Evolutionary conservation across 768 basidiomycete genomes (phyloP), one percentile per base, ranked within the genome.

Genomic region (Suillus hirtellus): DNA sequence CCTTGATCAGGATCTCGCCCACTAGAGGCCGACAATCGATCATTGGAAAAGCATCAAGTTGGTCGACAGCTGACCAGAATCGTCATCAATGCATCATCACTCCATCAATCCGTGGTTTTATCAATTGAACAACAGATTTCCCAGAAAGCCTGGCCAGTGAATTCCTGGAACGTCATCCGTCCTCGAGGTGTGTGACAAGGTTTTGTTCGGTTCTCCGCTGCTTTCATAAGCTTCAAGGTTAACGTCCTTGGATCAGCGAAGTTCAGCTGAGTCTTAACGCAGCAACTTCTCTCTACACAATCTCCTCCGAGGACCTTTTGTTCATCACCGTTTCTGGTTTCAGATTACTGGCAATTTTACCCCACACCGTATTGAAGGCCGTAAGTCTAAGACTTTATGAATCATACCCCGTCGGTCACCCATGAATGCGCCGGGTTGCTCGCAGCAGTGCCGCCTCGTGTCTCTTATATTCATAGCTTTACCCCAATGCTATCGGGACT

Each of bases 391-490:
- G 27, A 40, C 24, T 19, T 42, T 58, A 58, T 42, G 56, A 58
- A 58, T 31, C 19, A 31, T 17, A 12, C 56, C n/a, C 24, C 10
- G 40, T 27, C 55, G 24, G 55, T 27, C 24, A 27, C 42, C 37
- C 14, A 56, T 56, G 55, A 38, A 55, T 14, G 27, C 11, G 12
- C 40, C 56, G 56, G 27, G 15, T 31, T 11, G 15, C 5, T 58
- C 56, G 27, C 38, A 31, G 56, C 31, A 31, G 40, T 17, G 56
- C 56, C 17, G 17, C 56, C 56, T 58, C 56, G 14, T 58, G 56
- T 40, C 15, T 42, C 24, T 42, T 24, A 58, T 42, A 58, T 58
- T 43, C 40, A 37, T 37, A 55, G 54, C 54, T n/a, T 54, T 21
- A 14, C 54, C 24, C 38, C 24, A 42, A 19, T 4, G 17, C 38